Percentiles rank a stretch among this genome's conserved stretches.
Evolutionary conservation across 148 eudicot species (phyloP).

Genomic region (Oxyria digyna): DNA sequence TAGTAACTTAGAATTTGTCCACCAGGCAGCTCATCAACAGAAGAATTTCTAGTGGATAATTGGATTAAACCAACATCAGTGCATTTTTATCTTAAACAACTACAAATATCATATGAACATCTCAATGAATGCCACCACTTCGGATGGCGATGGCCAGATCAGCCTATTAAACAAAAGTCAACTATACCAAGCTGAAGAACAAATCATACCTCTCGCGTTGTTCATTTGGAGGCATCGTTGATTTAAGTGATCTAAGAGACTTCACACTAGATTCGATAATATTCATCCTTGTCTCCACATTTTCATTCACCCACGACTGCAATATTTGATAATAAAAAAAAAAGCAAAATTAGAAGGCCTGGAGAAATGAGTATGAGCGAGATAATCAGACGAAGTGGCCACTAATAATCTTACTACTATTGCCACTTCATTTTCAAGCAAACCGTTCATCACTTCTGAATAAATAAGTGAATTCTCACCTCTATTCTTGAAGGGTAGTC

Average conservation of each 20-base stretch:
- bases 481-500: constrained; percentile 57
- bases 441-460: neutral
- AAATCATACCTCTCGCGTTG: constrained; percentile 54
- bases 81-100: neutral
- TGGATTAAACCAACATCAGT: neutral
- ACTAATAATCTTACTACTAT: neutral
- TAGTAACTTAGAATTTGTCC: neutral
- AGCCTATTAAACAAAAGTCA: neutral
- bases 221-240: constrained; percentile 63
- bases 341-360: no score
- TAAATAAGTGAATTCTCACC: constrained; percentile 27
- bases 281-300: constrained; percentile 67
- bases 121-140: neutral
- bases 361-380: no score
- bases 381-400: neutral
- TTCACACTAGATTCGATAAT: constrained; percentile 52
- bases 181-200: neutral
- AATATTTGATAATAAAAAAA: neutral
- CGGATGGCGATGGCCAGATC: neutral
- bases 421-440: neutral
- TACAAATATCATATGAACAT: neutral
- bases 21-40: no score
- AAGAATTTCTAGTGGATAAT: neutral
- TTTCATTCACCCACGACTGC: constrained; percentile 80
- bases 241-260: constrained; percentile 64